These are phyloP conservation scores for Ogataea paradorogensis DNA, from an alignment of 805 yeast species.

Conservation along the genomic window DNA sequence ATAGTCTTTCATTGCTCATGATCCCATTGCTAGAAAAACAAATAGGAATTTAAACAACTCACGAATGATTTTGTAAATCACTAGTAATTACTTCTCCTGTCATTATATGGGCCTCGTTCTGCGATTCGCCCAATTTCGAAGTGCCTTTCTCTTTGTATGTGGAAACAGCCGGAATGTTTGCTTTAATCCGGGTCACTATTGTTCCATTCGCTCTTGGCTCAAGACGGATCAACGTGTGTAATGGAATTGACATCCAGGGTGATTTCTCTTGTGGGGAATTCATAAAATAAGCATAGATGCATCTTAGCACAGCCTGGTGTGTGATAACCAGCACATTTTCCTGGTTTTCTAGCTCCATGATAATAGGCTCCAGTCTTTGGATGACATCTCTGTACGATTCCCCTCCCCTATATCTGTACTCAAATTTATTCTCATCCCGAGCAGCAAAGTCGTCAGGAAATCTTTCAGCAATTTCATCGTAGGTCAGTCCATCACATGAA, in stretches of 20 bases:
- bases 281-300: slow-evolving; percentile 97
- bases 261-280: slow-evolving; percentile 95
- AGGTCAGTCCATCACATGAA: slow-evolving; percentile 94
- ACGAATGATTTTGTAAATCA: slow-evolving; percentile 3
- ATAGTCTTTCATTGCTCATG: slow-evolving; percentile 19
- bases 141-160: slow-evolving; percentile 96
- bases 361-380: slow-evolving; percentile 91
- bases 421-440: slow-evolving; percentile 93
- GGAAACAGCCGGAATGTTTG: slow-evolving; percentile 96
- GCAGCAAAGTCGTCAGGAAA: slow-evolving; percentile 96
- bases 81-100: slow-evolving; percentile 49
- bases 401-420: slow-evolving; percentile 94
- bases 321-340: slow-evolving; percentile 94
- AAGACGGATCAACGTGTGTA: slow-evolving; percentile 88
- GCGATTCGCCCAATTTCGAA: slow-evolving; percentile 54
- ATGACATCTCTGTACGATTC: slow-evolving; percentile 96
- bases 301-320: slow-evolving; percentile 95
- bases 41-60: not conserved
- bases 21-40: slow-evolving; percentile 15
- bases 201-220: slow-evolving; percentile 96
- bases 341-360: slow-evolving; percentile 97
- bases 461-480: slow-evolving; percentile 79
- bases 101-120: slow-evolving; percentile 36
- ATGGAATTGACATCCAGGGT: slow-evolving; percentile 99
- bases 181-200: slow-evolving; percentile 82